phyloP scores from a whole-genome alignment of 805 yeast genomes.

The Lipomyces kockii region DNA sequence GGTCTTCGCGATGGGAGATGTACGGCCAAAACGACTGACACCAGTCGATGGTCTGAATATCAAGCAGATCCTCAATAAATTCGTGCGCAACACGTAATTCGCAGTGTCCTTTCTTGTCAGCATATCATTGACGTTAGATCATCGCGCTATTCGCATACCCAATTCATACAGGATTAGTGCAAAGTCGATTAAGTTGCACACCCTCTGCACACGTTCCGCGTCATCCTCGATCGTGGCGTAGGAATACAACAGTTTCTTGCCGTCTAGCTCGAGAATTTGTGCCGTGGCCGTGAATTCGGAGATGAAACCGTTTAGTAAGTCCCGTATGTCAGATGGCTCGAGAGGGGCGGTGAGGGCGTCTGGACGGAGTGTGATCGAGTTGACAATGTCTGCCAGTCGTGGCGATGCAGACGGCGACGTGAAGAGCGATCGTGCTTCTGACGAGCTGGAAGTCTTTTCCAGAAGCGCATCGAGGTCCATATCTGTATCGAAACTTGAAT shows the following conservation, averaged over 20 bases:
- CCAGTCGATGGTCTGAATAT: conserved; percentile 44
- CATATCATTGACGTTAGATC: not conserved
- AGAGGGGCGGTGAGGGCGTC: conserved; percentile 3
- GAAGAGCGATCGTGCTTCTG: not conserved
- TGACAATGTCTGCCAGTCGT: not conserved
- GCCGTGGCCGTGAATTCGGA: not conserved
- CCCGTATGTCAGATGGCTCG: not conserved
- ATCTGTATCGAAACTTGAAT: not conserved
- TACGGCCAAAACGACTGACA: conserved; percentile 47
- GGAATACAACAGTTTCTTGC: conserved; percentile 24
- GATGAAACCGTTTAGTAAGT: not conserved
- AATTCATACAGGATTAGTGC: conserved; percentile 22
- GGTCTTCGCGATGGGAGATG: conserved; percentile 41
- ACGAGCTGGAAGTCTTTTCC: not conserved
- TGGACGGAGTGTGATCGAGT: not conserved
- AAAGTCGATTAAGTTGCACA: conserved; percentile 38
- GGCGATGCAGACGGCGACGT: not conserved
- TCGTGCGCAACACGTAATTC: conserved; percentile 37
- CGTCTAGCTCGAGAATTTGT: conserved; percentile 9
- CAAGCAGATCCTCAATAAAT: conserved; percentile 45
- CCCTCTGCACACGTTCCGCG: not conserved
- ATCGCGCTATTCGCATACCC: conserved; percentile 9
- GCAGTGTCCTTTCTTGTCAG: conserved; percentile 22
- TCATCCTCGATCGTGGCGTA: conserved; percentile 23
- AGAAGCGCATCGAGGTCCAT: not conserved